phyloP scores from a whole-genome alignment of 257 asterid species.

The Henckelia pumila region DNA sequence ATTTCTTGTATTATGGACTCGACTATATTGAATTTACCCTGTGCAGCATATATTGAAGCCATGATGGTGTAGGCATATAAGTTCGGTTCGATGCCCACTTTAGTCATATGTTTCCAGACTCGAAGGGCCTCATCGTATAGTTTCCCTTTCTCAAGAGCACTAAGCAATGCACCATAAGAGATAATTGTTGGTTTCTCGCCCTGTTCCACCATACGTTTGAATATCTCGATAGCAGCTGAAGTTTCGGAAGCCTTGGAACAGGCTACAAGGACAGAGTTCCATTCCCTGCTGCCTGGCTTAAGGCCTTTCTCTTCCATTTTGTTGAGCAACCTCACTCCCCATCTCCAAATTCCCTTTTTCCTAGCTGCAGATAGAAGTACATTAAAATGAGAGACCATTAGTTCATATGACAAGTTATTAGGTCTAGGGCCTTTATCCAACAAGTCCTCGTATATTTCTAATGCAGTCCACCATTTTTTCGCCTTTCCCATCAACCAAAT shows the following conservation, averaged over 20 bases:
- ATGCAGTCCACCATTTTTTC: constrained; percentile 97
- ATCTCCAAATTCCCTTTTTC: constrained; percentile 83
- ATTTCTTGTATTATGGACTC: constrained; percentile 63
- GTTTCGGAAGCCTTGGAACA: constrained; percentile 91
- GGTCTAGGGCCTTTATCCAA: constrained; percentile 88
- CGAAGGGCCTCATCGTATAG: constrained; percentile 76
- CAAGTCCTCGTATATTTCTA: constrained; percentile 86
- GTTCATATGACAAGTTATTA: constrained; percentile 74
- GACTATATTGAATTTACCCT: constrained; percentile 57
- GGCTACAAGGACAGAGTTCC: constrained; percentile 92
- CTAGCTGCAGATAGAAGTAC: constrained; percentile 71
- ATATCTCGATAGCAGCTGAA: constrained; percentile 72
- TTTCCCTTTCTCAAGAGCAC: constrained; percentile 91
- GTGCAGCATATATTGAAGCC: constrained; percentile 77
- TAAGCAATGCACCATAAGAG: constrained; percentile 89
- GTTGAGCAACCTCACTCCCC: constrained; percentile 82
- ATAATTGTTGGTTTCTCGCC: constrained; percentile 82
- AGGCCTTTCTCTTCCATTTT: constrained; percentile 97
- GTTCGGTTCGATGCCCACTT: constrained; percentile 67
- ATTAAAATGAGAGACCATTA: constrained; percentile 73
- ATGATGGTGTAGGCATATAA: constrained; percentile 80
- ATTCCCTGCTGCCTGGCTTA: constrained; percentile 72
- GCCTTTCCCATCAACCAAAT: constrained; percentile 97
- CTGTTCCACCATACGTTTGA: constrained; percentile 83
- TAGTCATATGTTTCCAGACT: constrained; percentile 90